A percentile compares a stretch with the other conserved stretches of the same genome.
Evolutionary conservation across 768 basidiomycete genomes (phyloP).

Genomic region (Podaxis carcinomalis): DNA sequence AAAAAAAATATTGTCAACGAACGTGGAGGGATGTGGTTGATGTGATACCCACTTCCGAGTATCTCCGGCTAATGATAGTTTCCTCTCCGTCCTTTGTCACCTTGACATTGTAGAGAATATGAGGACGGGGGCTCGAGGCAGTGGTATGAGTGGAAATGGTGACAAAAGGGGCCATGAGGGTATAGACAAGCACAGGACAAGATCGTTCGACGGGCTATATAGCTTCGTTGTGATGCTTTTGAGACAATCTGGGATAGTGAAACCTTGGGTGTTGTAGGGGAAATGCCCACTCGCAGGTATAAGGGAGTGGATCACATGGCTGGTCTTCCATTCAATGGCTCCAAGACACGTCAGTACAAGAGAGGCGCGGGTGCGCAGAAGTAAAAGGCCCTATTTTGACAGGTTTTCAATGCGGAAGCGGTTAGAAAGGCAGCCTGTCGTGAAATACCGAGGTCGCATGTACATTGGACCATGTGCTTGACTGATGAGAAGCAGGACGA

Average conservation of each 20-base stretch:
- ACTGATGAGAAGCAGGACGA: neutral
- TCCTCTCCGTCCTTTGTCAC: conserved; percentile 27
- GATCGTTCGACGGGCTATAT: neutral
- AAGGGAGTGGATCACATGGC: neutral
- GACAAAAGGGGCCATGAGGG: conserved; percentile 21
- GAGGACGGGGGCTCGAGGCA: conserved; percentile 41
- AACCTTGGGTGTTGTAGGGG: neutral
- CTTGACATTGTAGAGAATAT: conserved; percentile 41
- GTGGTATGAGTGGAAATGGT: conserved; percentile 41
- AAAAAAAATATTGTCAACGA: neutral
- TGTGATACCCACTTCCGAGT: conserved; percentile 37
- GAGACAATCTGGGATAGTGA: neutral
- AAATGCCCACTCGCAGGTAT: neutral
- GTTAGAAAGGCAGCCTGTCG: neutral
- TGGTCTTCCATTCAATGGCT: neutral
- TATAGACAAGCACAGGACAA: neutral
- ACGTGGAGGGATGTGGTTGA: neutral
- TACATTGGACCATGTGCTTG: conserved; percentile 1
- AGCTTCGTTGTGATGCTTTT: neutral
- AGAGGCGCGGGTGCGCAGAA: neutral
- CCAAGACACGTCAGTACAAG: neutral
- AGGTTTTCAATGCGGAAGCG: neutral
- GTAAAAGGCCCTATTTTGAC: neutral
- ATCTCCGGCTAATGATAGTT: conserved; percentile 27
- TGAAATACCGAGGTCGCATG: neutral